Conservation (phyloP, 2,329 filamentous ascomycete species). For the Aspergillus uvarum region DNA sequence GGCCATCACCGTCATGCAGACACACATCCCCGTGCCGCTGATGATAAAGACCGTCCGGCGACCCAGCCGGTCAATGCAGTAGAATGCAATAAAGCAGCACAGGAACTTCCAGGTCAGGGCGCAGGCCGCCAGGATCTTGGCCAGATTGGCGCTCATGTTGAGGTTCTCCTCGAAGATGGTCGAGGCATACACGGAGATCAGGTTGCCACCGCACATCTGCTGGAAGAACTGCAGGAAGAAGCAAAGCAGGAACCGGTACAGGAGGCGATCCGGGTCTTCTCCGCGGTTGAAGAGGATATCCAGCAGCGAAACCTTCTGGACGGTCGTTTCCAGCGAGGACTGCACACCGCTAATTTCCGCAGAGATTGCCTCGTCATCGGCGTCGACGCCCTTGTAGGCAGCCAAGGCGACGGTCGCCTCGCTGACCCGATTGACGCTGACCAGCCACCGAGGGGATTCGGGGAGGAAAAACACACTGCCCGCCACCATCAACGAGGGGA, state of each 20-base stretch:
- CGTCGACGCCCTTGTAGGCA: conserved; percentile 15
- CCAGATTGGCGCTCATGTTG: conserved; percentile 15
- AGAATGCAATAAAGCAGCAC: conserved; percentile 52
- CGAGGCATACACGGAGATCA: conserved; percentile 19
- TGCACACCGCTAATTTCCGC: conserved; percentile 22
- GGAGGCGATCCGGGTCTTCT: conserved; percentile 20
- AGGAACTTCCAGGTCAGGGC: conserved; percentile 59
- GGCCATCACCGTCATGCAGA: conserved; percentile 57
- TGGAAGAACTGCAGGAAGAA: conserved; percentile 21
- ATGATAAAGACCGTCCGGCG: conserved; percentile 54
- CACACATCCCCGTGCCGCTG: conserved; percentile 53
- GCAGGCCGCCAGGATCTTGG: conserved; percentile 45
- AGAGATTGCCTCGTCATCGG: conserved; percentile 12
- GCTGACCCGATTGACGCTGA: conserved; percentile 19
- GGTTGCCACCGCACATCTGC: conserved; percentile 22
- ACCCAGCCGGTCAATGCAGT: conserved; percentile 54
- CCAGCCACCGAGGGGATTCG: conserved; percentile 45
- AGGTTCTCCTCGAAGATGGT: conserved; percentile 21
- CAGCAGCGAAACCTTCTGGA: conserved; percentile 14
- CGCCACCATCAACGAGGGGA: conserved; percentile 53
- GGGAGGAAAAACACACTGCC: conserved; percentile 49
- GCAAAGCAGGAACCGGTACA: conserved; percentile 23
- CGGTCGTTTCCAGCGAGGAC: conserved; percentile 19
- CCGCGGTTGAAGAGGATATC: conserved; percentile 17
- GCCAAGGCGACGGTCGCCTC: conserved; percentile 18